Percentiles rank a stretch among this genome's conserved stretches.
phyloP scores from a whole-genome alignment of 1,284 basidiomycete genomes.

The Blastosporella zonata region DNA sequence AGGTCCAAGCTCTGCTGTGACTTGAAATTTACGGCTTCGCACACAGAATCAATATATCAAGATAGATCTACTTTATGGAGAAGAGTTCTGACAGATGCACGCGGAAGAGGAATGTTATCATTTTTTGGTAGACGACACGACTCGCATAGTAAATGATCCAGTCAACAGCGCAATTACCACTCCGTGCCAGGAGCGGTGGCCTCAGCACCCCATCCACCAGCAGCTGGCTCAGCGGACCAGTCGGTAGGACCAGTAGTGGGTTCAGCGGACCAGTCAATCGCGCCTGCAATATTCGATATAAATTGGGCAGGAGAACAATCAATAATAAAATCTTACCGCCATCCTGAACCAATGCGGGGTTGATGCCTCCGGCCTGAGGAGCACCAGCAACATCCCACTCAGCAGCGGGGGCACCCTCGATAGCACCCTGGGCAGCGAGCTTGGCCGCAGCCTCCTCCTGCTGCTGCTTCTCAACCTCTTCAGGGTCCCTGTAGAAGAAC shows the following conservation, averaged over 20 bases:
- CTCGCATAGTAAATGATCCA: slow-evolving; percentile 17
- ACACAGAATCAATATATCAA: no score
- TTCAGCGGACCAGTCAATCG: slow-evolving; percentile 85
- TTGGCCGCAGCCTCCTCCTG: slow-evolving; percentile 89
- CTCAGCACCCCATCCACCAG: slow-evolving; percentile 60
- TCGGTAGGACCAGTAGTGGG: slow-evolving; percentile 58
- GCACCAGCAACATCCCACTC: slow-evolving; percentile 83
- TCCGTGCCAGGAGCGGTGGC: slow-evolving; percentile 38
- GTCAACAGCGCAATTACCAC: slow-evolving; percentile 59
- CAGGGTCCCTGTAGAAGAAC: slow-evolving; percentile 99
- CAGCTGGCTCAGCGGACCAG: slow-evolving; percentile 81
- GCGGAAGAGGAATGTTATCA: slow-evolving; percentile 12
- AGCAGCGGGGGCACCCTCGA: slow-evolving; percentile 44
- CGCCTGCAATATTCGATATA: slow-evolving; percentile 41
- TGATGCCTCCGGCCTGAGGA: slow-evolving; percentile 66
- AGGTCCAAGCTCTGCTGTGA: no score
- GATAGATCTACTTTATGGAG: no score
- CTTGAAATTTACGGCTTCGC: no score
- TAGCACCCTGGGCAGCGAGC: slow-evolving; percentile 57
- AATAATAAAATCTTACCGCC: slow-evolving; percentile 48
- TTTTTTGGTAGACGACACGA: slow-evolving; percentile 15
- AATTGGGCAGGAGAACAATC: slow-evolving; percentile 10
- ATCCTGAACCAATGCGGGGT: slow-evolving; percentile 72
- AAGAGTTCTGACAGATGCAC: neutral
- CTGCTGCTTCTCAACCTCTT: slow-evolving; percentile 97